These are phyloP conservation scores for Oxyria digyna DNA, from an alignment of 148 eudicot genomes.

Conservation along the genomic window DNA sequence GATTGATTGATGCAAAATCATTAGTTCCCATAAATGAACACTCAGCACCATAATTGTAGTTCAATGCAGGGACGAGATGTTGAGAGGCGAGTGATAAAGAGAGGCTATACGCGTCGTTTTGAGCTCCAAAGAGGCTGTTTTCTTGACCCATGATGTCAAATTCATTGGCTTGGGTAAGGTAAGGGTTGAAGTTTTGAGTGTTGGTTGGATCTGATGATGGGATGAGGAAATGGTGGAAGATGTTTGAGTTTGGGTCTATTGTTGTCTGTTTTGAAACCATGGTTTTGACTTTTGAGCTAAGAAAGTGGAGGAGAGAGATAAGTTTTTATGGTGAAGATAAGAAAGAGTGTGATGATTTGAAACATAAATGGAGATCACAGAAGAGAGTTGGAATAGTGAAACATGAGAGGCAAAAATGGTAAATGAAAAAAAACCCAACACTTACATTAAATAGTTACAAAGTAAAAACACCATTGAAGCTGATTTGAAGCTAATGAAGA, in stretches of 20 bases:
- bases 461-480: background rate
- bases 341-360: slow-evolving; percentile 13
- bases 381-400: slow-evolving; percentile 21
- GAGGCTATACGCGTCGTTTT: slow-evolving; percentile 31
- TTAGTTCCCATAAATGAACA: slow-evolving; percentile 12
- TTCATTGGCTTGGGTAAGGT: slow-evolving; percentile 32
- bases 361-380: background rate
- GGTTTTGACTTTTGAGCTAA: too few species aligned
- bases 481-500: background rate
- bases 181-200: slow-evolving; percentile 28
- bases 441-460: background rate
- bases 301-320: background rate
- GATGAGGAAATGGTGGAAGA: slow-evolving; percentile 52
- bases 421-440: background rate
- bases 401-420: background rate
- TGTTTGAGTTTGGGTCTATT: slow-evolving; percentile 30
- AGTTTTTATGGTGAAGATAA: background rate
- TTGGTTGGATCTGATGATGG: slow-evolving; percentile 31
- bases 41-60: background rate
- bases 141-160: slow-evolving; percentile 28
- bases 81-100: slow-evolving; percentile 50
- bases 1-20: background rate
- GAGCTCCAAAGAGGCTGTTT: background rate
- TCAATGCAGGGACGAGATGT: background rate
- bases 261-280: slow-evolving; percentile 66